A percentile compares a stretch with the other conserved stretches of the same genome.
Evolutionary conservation across 768 basidiomycete species (phyloP).

Genomic region (Leucosporidium yakuticum): DNA sequence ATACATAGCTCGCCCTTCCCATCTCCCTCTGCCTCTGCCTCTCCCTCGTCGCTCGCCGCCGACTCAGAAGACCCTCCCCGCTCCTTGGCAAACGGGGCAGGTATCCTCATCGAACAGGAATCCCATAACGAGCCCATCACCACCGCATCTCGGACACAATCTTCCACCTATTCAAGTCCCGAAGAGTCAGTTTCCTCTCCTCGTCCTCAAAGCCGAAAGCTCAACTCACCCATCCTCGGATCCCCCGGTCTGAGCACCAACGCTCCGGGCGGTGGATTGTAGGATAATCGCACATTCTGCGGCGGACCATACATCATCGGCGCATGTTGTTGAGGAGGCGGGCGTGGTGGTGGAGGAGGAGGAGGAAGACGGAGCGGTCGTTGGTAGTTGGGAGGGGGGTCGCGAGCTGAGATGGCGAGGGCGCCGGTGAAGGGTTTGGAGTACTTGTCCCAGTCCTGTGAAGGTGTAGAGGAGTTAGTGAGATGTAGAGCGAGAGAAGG

Average conservation of each 20-base stretch:
- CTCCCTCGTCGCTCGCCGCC: no score
- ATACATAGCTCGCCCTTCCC: no score
- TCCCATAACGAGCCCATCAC: slow-evolving; percentile 6
- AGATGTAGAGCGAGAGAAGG: background rate
- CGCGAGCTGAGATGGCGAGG: background rate
- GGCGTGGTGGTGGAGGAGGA: background rate
- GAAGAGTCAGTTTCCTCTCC: background rate
- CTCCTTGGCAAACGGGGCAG: slow-evolving; percentile 15
- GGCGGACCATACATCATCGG: background rate
- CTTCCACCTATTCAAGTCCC: slow-evolving; percentile 7
- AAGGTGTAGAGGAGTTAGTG: background rate
- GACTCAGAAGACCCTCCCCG: slow-evolving; percentile 22
- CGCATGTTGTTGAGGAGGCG: background rate
- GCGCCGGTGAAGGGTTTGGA: slow-evolving; percentile 12
- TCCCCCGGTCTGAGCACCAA: slow-evolving; percentile 19
- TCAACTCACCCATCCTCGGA: slow-evolving; percentile 28
- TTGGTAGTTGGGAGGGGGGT: slow-evolving; percentile 19
- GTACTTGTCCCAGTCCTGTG: slow-evolving; percentile 27
- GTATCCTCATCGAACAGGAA: slow-evolving; percentile 27
- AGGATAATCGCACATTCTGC: background rate
- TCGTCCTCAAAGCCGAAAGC: background rate
- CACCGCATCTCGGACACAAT: slow-evolving; percentile 21
- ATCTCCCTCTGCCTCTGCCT: no score
- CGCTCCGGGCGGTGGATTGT: background rate
- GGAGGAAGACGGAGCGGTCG: slow-evolving; percentile 16